A percentile compares a stretch with the other conserved stretches of the same genome.
Conservation (phyloP, 305 asterid species). For the Fraxinus platypoda region DNA sequence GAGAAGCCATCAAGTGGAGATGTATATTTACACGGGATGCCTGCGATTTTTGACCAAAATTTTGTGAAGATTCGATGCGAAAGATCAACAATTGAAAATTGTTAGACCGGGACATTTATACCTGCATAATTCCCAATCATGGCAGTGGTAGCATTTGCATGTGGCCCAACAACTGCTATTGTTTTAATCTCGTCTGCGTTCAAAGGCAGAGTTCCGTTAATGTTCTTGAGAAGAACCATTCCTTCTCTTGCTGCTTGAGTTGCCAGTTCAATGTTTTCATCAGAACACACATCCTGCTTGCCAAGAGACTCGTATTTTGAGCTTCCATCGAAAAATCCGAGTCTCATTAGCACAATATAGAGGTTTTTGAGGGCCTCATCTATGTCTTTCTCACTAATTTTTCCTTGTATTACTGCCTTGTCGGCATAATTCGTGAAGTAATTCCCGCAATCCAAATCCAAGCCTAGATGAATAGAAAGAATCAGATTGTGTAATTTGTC, state of each 20-base stretch:
- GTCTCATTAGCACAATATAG: conserved; percentile 36
- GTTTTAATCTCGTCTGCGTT: conserved; percentile 16
- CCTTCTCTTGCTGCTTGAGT: conserved; percentile 46
- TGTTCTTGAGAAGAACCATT: conserved; percentile 42
- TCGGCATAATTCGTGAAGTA: conserved; percentile 23
- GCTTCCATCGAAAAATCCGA: conserved; percentile 43
- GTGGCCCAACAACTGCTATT: conserved; percentile 46
- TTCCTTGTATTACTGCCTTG: conserved; percentile 34
- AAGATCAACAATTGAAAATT: background rate
- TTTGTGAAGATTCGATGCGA: background rate
- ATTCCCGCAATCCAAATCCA: conserved; percentile 48
- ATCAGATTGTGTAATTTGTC: background rate
- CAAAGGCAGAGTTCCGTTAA: conserved; percentile 28
- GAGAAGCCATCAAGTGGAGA: conserved; percentile 30
- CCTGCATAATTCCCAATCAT: conserved; percentile 47
- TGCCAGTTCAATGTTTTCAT: conserved; percentile 34
- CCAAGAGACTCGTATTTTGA: conserved; percentile 30
- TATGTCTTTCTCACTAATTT: conserved; percentile 31
- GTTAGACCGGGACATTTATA: background rate
- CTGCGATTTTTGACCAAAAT: background rate
- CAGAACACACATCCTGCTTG: conserved; percentile 25
- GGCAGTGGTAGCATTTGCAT: conserved; percentile 35
- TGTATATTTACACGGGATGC: conserved; percentile 34
- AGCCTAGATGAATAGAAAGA: conserved; percentile 21
- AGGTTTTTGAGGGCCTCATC: conserved; percentile 34